Evolutionary conservation across 352 stramenopile genomes (phyloP), one percentile per base, ranked within the genome.

Genomic region (Globisporangium carolinianum): DNA sequence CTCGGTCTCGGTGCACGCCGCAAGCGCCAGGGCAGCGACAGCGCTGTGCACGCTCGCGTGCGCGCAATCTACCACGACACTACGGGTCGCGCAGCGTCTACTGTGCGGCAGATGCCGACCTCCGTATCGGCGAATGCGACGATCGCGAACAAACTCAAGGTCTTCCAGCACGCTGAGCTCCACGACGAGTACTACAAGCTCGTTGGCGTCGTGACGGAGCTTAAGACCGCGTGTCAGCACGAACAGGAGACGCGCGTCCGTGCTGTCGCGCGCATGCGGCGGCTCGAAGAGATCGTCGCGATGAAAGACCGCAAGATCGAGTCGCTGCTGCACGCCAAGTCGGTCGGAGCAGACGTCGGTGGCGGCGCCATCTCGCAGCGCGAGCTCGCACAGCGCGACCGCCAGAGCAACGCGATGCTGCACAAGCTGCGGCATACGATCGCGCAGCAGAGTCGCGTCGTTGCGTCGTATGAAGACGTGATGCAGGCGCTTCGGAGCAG

Each of bases 241-340:
- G 79, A 89, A 49, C 76, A 86, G 35, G 66, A 72, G 37, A 66
- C 71, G 18, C 72, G 71, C 3, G 52, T 81, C 5, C 85, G 86
- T 38, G 70, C 74, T 10, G 69, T 79, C 14, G 67, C 76, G 4
- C 72, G 73, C 6, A 71, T 76, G 8, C 72, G 79, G 14, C 68
- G 76, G 0, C 66, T 89, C 1, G 79, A 89, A 65, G 79, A 89
- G 56, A 82, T 89, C 17, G 64, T 82, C 12, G 57, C 66, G 3
- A 71, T 86, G 57, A 89, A 89, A 53, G 79, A 89, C 60, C 81
- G 71, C 61, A 86, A 86, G 51, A 86, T 89, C 35, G 79, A 89
- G 55, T 59, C 67, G 6, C 60, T 88, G 36, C 66, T 86, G 38
- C 70, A 82, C 18, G 64, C 59, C 1, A 77, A 77, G 18, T 51